phyloP scores from a whole-genome alignment of 2,329 filamentous ascomycete genomes.

The Anthostomella pinea region DNA sequence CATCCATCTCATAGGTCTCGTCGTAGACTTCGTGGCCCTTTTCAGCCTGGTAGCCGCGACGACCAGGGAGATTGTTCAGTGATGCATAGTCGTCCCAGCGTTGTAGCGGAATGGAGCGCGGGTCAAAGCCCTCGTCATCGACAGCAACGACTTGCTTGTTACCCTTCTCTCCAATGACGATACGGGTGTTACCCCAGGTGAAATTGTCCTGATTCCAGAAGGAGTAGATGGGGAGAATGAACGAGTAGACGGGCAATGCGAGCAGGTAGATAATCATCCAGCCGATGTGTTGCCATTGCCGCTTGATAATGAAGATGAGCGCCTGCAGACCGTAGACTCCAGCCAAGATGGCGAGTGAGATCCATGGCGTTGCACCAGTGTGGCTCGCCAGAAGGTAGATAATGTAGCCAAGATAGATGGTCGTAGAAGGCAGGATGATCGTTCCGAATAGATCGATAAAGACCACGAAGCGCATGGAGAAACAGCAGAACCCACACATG shows the following conservation, averaged over 20 bases:
- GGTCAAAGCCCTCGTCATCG: slow-evolving; percentile 83
- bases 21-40: slow-evolving; percentile 64
- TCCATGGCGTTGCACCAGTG: slow-evolving; percentile 73
- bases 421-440: slow-evolving; percentile 85
- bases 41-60: slow-evolving; percentile 69
- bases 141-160: slow-evolving; percentile 86
- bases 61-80: slow-evolving; percentile 83
- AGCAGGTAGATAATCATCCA: slow-evolving; percentile 99
- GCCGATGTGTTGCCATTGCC: slow-evolving; percentile 96
- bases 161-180: slow-evolving; percentile 93
- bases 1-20: slow-evolving; percentile 92
- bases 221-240: slow-evolving; percentile 88
- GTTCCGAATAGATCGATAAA: slow-evolving; percentile 93
- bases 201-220: slow-evolving; percentile 99
- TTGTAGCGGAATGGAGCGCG: slow-evolving; percentile 87
- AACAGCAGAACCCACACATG: slow-evolving; percentile 97
- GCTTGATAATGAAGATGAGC: slow-evolving; percentile 92
- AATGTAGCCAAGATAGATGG: slow-evolving; percentile 81
- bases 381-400: slow-evolving; percentile 73
- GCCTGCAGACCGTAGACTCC: slow-evolving; percentile 94
- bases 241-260: slow-evolving; percentile 92
- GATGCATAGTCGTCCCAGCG: slow-evolving; percentile 96
- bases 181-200: slow-evolving; percentile 96
- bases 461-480: slow-evolving; percentile 96
- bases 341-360: slow-evolving; percentile 86